Conservation (phyloP, 306 rosid genomes). For the Cicer pinnatifidum region DNA sequence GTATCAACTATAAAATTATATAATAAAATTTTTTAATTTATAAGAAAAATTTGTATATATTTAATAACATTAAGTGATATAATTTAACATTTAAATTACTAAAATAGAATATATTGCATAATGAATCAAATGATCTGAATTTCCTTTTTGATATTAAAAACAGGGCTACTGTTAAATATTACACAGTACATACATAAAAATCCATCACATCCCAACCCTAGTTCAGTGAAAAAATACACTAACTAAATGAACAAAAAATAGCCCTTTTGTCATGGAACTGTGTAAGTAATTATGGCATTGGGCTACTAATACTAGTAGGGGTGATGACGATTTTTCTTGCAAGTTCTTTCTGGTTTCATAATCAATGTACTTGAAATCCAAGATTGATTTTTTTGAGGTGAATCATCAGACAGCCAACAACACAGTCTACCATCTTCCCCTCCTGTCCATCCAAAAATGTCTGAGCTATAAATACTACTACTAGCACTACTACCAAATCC, state of each 20-base stretch:
- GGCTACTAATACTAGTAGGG: slow-evolving; percentile 58
- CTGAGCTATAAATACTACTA: slow-evolving; percentile 45
- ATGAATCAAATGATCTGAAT: too few relatives aligned
- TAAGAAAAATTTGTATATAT: too few relatives aligned
- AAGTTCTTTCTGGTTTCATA: slow-evolving; percentile 54
- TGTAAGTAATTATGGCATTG: neutral
- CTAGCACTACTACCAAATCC: slow-evolving; percentile 28
- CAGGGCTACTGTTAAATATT: neutral
- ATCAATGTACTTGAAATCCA: slow-evolving; percentile 79
- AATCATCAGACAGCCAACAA: slow-evolving; percentile 80
- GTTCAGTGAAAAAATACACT: slow-evolving; percentile 20
- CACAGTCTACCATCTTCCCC: slow-evolving; percentile 95
- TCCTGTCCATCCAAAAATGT: slow-evolving; percentile 92
- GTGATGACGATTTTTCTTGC: slow-evolving; percentile 67
- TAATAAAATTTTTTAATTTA: too few relatives aligned
- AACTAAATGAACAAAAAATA: neutral
- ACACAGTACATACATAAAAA: neutral
- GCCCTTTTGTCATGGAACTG: neutral
- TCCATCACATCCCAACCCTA: slow-evolving; percentile 12
- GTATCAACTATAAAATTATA: too few relatives aligned
- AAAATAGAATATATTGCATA: too few relatives aligned
- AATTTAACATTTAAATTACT: too few relatives aligned
- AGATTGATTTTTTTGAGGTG: slow-evolving; percentile 57
- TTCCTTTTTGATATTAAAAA: too few relatives aligned
- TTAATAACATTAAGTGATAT: too few relatives aligned